Evolutionary conservation across 148 eudicot species (phyloP), one percentile per base, ranked within the genome.

Genomic region (Talinum fruticosum): DNA sequence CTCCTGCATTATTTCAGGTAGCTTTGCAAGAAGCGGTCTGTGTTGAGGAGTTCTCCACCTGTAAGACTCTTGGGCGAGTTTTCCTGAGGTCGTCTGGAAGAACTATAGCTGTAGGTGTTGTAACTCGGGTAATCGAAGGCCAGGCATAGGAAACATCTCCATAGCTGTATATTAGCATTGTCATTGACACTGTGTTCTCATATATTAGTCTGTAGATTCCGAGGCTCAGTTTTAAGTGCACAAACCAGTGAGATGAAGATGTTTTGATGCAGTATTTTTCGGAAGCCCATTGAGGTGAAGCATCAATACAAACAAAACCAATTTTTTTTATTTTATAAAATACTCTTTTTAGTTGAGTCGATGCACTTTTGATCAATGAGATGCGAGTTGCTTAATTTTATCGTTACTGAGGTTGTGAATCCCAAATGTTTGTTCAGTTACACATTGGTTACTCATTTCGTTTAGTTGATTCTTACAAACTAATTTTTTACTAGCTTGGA

Each of bases 81-180:
- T 96, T 86, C 73, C 90, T 96, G 37, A 83, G 99, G 80, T 80
- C 96, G 69, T 89, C 83, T 15, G 99, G 99, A 75, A 93, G 89
- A 90, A 96, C 99, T 16, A 73, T 96, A 67, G 94, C 94, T 51
- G 89, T 90, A 30, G 99, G 99, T 62, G 83, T 96, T 51, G 94
- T 93, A 64, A 87, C 92, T 33, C 86, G 79, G 76, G 83, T 93
- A 23, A 79, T 87, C 29, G 84, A 85, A 65, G 82, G 80, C 59
- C 23, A 34, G 30, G 79, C 71, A 16, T 74, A 76, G 68, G 38
- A 51, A 2, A 7, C 28, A 69, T 29, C 71, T n/a, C 18, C 35
- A 7, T 72, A 29, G 59, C 18, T 78, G 69, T 71, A 71, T 33
- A 41, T n/a, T n/a, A n/a, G n/a, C 47, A 78, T 78, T 78, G 26